Evolutionary conservation across 2,329 filamentous ascomycete genomes (phyloP).

Genomic region (Cordyceps farinosa): DNA sequence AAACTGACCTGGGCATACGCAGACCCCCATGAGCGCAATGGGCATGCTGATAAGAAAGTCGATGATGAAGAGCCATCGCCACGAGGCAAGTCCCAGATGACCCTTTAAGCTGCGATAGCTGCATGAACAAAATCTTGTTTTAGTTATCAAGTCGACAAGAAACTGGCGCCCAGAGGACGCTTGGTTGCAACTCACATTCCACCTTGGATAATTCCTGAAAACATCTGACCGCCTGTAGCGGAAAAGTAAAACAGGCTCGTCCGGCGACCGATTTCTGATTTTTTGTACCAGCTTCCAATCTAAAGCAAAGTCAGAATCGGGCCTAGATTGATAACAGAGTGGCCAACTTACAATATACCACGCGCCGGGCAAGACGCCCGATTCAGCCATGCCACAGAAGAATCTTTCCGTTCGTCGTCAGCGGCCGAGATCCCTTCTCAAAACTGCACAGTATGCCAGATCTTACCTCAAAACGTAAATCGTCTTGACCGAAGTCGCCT

Average conservation of each 20-base stretch:
- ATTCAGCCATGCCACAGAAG: background rate
- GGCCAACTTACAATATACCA: background rate
- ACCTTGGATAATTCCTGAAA: conserved; percentile 33
- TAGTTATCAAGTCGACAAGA: background rate
- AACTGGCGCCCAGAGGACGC: background rate
- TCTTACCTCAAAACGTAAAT: conserved; percentile 39
- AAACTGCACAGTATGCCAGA: no score
- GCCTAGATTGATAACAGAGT: no score
- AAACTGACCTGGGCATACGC: conserved; percentile 9
- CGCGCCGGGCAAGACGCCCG: background rate
- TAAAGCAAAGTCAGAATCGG: background rate
- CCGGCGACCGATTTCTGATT: conserved; percentile 53
- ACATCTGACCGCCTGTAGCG: conserved; percentile 44
- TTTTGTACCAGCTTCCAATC: conserved; percentile 57
- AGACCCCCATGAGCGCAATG: conserved; percentile 24
- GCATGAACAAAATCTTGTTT: background rate
- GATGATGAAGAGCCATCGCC: conserved; percentile 39
- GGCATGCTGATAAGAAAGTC: conserved; percentile 36
- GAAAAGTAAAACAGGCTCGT: conserved; percentile 56
- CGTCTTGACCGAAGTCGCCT: conserved; percentile 32
- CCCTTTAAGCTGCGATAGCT: conserved; percentile 31
- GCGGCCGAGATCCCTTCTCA: background rate
- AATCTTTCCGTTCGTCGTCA: background rate
- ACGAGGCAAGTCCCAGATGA: conserved; percentile 31
- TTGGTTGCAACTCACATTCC: conserved; percentile 24